Base-by-base conservation (phyloP, 2,329 filamentous ascomycete species). In the Fusarium sp. region DNA sequence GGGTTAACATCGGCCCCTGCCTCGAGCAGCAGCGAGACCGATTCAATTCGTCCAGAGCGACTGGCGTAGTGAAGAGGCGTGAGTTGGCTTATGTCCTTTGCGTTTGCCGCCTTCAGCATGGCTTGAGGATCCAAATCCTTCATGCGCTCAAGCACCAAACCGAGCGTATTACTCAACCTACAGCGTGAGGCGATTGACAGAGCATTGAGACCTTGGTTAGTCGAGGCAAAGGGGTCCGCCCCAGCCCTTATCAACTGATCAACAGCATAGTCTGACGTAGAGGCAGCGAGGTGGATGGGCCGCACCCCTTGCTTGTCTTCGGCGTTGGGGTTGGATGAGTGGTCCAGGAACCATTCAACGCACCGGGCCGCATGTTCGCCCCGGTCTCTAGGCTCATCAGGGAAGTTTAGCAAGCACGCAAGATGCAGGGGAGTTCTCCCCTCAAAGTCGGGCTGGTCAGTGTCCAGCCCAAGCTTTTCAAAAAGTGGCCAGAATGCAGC, bases 51-150 rank as follows among this genome's bases (percentile, higher is more conserved):
- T 1, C 68, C 66, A 4, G 73, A 75, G 6, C 68, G 68, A 25
- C 70, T 68, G 1, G 74, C 73, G 22, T 77, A 77, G 52, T 77
- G 70, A 14, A 77, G 50, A 18, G 74, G 74, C 0, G 74, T 74
- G 18, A 70, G 63, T 16, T 75, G 68, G 4, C 27, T 29, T 3
- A 52, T 22, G 31, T 75, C 61, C 45, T 62, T 77, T 8, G 74
- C 63, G 36, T 75, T 68, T 25, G 69, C 38, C 5, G 58, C 63
- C 22, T 25, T 45, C 5, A 27, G 58, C 14, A 38, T 68, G 5
- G 42, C 57, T 13, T 42, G 5, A 1, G 65, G 52, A 29, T 50
- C 25, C 5, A 66, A 20, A 0, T 68, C 36, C 6, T 54, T 65
- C 74, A 77, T 75, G 9, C 42, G 20, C 31, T 68, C 29, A 18